phyloP scores from a whole-genome alignment of 2,329 filamentous ascomycete genomes.

The Zopfia rhizophila region DNA sequence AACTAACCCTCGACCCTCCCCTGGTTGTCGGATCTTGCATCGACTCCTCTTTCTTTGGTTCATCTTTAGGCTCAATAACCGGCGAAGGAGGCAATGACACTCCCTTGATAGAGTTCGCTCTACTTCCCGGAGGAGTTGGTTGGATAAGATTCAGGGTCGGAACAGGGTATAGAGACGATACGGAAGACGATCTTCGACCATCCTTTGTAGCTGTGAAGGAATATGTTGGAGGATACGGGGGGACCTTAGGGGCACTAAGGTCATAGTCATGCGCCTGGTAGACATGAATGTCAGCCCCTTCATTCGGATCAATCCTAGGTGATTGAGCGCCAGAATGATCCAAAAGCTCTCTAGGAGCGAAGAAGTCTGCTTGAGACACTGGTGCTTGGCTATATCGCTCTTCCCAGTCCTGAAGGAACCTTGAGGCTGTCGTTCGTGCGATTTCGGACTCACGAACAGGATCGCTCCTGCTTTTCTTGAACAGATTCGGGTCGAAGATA shows the following conservation, averaged over 20 bases:
- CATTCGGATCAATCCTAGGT: conserved; percentile 54
- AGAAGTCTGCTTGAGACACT: conserved; percentile 59
- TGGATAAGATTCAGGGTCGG: conserved; percentile 67
- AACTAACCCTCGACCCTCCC: conserved; percentile 54
- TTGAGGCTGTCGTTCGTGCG: conserved; percentile 46
- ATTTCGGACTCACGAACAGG: conserved; percentile 29
- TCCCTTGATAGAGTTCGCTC: conserved; percentile 50
- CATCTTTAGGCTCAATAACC: conserved; percentile 38
- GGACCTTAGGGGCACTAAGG: conserved; percentile 33
- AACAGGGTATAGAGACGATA: conserved; percentile 55
- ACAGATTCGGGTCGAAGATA: conserved; percentile 58
- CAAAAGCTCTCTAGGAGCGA: conserved; percentile 56
- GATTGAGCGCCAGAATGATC: conserved; percentile 50
- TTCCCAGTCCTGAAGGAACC: conserved; percentile 56
- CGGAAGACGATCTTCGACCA: conserved; percentile 38
- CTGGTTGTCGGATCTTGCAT: conserved; percentile 35
- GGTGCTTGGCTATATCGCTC: conserved; percentile 52
- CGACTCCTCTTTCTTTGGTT: conserved; percentile 29
- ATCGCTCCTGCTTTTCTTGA: conserved; percentile 50
- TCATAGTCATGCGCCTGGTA: conserved; percentile 53
- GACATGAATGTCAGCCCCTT: conserved; percentile 56
- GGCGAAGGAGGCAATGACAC: conserved; percentile 49
- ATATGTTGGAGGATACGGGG: conserved; percentile 52
- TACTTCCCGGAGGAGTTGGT: conserved; percentile 67
- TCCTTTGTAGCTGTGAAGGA: conserved; percentile 54